These are phyloP conservation scores for Cotoneaster glaucophyllus DNA, from an alignment of 306 rosid species.

Conservation along the genomic window DNA sequence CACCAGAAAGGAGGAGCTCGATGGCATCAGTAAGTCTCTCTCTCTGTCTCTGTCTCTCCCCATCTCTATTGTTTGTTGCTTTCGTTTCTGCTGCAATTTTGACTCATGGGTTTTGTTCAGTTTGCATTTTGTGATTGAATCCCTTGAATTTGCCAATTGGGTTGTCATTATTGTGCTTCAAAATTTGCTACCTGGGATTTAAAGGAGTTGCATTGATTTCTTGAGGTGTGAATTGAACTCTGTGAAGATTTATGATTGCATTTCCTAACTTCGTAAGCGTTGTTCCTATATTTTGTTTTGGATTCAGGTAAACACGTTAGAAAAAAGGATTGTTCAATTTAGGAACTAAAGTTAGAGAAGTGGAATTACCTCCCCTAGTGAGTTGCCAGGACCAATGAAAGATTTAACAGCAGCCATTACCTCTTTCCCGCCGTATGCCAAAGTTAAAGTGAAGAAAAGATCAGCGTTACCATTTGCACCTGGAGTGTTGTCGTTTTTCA, in stretches of 20 bases:
- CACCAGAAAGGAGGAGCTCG: slow-evolving; percentile 53
- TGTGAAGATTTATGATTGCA: background rate
- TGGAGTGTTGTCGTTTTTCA: background rate
- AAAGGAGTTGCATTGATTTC: background rate
- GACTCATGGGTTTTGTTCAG: background rate
- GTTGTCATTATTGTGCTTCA: background rate
- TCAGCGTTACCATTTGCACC: background rate
- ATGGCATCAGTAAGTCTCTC: slow-evolving; percentile 65
- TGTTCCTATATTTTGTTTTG: background rate
- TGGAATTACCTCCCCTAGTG: background rate
- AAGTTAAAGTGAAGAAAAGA: background rate
- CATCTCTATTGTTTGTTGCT: background rate
- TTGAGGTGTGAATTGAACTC: background rate
- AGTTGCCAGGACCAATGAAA: background rate
- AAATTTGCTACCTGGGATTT: background rate
- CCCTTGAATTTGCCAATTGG: background rate
- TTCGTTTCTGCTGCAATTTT: background rate
- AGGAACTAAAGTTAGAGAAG: background rate
- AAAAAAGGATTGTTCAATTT: background rate
- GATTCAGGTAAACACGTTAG: background rate
- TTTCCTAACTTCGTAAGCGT: background rate
- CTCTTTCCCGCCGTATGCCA: background rate
- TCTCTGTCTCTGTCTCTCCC: slow-evolving; percentile 26
- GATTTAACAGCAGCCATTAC: background rate
- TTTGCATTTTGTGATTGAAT: background rate